Evolutionary conservation across 176 grass and related monocot species (phyloP), one percentile per base, ranked within the genome.

Genomic region (Elymus sibiricus): DNA sequence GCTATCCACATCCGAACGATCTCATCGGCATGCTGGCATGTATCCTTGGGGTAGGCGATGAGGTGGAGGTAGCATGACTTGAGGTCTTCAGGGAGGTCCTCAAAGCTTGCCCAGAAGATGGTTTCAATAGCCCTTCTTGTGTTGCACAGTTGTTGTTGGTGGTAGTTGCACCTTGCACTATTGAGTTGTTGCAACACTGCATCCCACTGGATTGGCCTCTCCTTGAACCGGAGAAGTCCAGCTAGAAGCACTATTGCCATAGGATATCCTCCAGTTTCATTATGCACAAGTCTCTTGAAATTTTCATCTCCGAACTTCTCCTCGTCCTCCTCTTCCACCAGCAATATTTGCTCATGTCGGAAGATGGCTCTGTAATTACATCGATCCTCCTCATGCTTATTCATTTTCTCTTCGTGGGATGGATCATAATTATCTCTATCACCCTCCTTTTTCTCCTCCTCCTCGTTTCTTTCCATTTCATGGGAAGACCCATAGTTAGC

Each of bases 1-100:
- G 79, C 79, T 5, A 29, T n/a, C 79, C 39, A 81, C 61, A 66
- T 34, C 14, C 15, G 25, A 16, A 81, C 11, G 7, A 81, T 49
- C 9, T 29, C 4, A 32, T 40, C 4, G 1, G 6, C 60, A 31
- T 1, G 2, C 3, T 27, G 59, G 2, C 0, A 4, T 6, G 5
- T 46, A 66, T 66, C 22, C 62, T 44, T 13, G 0, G 61, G 61
- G 15, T 7, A 66, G 12, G 15, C 24, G 0, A 39, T 39, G 7
- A 80, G 22, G 78, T 66, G 47, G 60, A 80, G 78, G 78, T 31
- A 80, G 24, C 78, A 80, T 1, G 61, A 66, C 32, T 80, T 80
- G 61, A 80, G 78, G 16, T 80, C 78, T 6, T 80, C 10, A 1
- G 61, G 61, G 16, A 80, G 24, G 4, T 80, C 78, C 8, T 66